Percentiles rank a stretch among this genome's conserved stretches.
Evolutionary conservation across 306 rosid genomes (phyloP).

Genomic region (Prunus fruticosa): DNA sequence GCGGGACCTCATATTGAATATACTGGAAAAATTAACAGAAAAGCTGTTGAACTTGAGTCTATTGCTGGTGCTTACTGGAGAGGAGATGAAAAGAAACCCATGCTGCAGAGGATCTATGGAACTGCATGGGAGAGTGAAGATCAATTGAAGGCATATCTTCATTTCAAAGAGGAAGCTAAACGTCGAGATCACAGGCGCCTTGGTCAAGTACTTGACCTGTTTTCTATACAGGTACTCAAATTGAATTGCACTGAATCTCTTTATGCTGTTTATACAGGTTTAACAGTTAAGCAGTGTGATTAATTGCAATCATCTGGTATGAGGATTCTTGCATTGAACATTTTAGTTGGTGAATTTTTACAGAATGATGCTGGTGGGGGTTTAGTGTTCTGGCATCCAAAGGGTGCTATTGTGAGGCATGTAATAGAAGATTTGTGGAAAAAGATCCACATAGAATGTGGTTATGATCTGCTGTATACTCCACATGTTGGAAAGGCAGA

Average conservation of each 20-base stretch:
- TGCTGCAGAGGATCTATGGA: constrained; percentile 96
- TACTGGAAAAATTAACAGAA: constrained; percentile 85
- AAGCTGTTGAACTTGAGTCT: constrained; percentile 93
- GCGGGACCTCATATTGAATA: constrained; percentile 97
- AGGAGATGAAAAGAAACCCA: constrained; percentile 90
- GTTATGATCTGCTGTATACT: constrained; percentile 85
- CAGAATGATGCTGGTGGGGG: constrained; percentile 99
- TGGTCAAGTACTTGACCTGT: constrained; percentile 95
- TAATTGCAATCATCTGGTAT: constrained; percentile 3
- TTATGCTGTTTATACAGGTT: constrained; percentile 17
- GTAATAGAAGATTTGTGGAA: constrained; percentile 92
- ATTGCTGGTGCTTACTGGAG: constrained; percentile 99
- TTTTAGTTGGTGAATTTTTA: constrained; percentile 25
- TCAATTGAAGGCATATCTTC: constrained; percentile 82
- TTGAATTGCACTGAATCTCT: constrained; percentile 8
- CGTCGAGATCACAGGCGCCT: constrained; percentile 95
- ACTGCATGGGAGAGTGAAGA: constrained; percentile 98
- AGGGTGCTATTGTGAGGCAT: constrained; percentile 90
- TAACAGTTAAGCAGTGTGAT: not conserved
- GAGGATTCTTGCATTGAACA: constrained; percentile 19
- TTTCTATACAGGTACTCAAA: constrained; percentile 77
- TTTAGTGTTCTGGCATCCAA: constrained; percentile 98
- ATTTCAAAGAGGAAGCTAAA: constrained; percentile 94
- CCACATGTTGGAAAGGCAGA: constrained; percentile 98
- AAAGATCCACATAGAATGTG: constrained; percentile 66